Evolutionary conservation across 2,329 filamentous ascomycete genomes (phyloP).

Genomic region (Endoconidiophora polonica): DNA sequence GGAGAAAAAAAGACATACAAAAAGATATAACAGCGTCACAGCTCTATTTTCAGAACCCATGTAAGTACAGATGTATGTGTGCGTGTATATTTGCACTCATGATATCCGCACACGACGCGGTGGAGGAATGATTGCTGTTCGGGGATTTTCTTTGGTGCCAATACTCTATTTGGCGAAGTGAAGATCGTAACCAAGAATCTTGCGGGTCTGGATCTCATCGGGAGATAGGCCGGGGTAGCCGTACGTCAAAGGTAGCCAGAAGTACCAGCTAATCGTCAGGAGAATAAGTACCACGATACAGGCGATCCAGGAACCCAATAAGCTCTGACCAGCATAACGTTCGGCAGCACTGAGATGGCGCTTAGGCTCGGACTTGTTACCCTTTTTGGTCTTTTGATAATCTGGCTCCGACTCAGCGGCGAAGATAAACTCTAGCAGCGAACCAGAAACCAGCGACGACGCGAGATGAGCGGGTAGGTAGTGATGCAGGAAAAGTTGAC

Average conservation of each 20-base stretch:
- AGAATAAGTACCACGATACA: slow-evolving; percentile 49
- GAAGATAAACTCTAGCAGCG: slow-evolving; percentile 90
- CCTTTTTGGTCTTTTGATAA: slow-evolving; percentile 19
- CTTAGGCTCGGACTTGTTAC: slow-evolving; percentile 28
- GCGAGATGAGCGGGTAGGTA: slow-evolving; percentile 91
- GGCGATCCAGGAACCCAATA: slow-evolving; percentile 66
- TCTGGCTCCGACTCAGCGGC: slow-evolving; percentile 44
- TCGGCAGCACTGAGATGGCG: slow-evolving; percentile 65
- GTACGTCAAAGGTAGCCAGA: slow-evolving; percentile 90
- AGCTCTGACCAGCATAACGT: slow-evolving; percentile 61
- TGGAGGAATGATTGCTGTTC: too few species aligned
- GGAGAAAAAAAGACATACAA: too few species aligned
- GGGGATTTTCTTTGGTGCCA: not conserved
- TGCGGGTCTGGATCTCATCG: slow-evolving; percentile 61
- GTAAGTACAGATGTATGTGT: too few species aligned
- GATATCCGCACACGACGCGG: too few species aligned
- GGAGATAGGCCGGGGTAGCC: slow-evolving; percentile 78
- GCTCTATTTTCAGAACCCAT: too few species aligned
- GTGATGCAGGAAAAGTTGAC: slow-evolving; percentile 94
- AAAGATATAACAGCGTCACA: too few species aligned
- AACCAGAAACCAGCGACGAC: slow-evolving; percentile 75
- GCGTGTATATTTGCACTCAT: too few species aligned
- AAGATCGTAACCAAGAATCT: slow-evolving; percentile 94
- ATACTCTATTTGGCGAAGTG: slow-evolving; percentile 86
- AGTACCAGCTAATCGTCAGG: slow-evolving; percentile 67